Evolutionary conservation across 192 early-diverging fungal species (phyloP), one percentile per base, ranked within the genome.

Genomic region (Linnemannia zychae): DNA sequence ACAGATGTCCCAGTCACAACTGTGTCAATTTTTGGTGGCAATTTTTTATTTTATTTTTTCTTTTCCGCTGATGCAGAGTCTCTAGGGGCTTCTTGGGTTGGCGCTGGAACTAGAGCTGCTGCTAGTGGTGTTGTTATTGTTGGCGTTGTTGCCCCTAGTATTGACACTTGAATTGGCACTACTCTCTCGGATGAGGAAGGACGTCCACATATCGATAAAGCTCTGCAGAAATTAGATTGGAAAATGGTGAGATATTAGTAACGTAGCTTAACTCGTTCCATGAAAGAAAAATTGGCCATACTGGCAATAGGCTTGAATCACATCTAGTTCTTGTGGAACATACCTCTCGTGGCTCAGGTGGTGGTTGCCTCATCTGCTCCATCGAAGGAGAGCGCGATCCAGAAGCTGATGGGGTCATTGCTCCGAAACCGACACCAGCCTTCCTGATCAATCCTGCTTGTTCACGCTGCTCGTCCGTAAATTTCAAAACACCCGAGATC

Each of bases 401-500:
- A 34, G 89, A 82, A 31, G 87, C 76, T 6, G 89, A 75, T 31
- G 90, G 81, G 6, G 88, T 79, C 65, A 88, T 88, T 36, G 81
- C 48, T 7, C 80, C 80, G 22, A 79, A 68, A 22, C 71, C 81
- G 28, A 86, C 84, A 7, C 89, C 89, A 24, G 93, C 90, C 74
- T 87, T 91, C 66, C 95, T 88, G 36, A 95, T 94, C 57, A 98
- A 86, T 31, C 96, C 95, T 22, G 94, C 92, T 77, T 95, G 92
- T 52, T 92, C 94, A 75, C 97, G 96, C 78, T 99, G 97, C 86
- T 97, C 95, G 63, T 97, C 97, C 13, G 85, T 92, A 52, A 97
- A 93, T 82, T 97, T 93, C 47, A 99, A 88, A 24, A 98, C 95
- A 78, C 91, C 95, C 18, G 96, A 93, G 87, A 99, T 97, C 65